Evolutionary conservation across 208 protist genomes (phyloP).

Genomic region (Entamoeba nuttalli): DNA sequence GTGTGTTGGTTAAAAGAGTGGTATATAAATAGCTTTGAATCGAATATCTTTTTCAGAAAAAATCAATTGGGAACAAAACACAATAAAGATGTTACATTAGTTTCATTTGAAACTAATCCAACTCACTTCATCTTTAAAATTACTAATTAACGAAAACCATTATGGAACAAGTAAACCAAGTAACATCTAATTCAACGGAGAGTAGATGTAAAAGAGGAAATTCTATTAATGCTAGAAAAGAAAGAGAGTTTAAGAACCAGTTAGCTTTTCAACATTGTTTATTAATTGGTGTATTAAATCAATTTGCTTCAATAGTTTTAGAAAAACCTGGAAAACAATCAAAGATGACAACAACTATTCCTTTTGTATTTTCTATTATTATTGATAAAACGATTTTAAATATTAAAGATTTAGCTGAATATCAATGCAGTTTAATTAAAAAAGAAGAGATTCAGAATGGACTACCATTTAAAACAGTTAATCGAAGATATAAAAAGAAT

Average conservation of each 20-base stretch:
- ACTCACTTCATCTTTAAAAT: no score
- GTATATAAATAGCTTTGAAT: no score
- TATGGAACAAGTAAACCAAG: no score
- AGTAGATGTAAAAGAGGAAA: neutral
- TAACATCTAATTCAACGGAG: no score
- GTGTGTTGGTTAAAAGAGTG: no score
- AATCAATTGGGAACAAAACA: no score
- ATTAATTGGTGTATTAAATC: neutral
- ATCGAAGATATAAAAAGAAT: neutral
- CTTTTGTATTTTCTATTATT: neutral
- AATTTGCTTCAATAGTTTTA: neutral
- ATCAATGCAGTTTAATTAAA: neutral
- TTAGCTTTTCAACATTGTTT: neutral
- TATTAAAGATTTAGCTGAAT: neutral
- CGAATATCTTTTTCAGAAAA: no score
- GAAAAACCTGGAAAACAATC: neutral
- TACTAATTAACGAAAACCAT: no score
- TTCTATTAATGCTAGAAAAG: neutral
- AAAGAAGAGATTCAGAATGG: neutral
- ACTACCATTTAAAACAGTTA: neutral
- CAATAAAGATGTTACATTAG: no score
- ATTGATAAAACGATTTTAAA: neutral
- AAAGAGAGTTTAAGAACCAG: neutral
- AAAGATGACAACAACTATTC: neutral
- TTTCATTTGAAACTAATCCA: no score